Conservation (phyloP, 441 rosid genomes). For the Populus tomentosa region DNA sequence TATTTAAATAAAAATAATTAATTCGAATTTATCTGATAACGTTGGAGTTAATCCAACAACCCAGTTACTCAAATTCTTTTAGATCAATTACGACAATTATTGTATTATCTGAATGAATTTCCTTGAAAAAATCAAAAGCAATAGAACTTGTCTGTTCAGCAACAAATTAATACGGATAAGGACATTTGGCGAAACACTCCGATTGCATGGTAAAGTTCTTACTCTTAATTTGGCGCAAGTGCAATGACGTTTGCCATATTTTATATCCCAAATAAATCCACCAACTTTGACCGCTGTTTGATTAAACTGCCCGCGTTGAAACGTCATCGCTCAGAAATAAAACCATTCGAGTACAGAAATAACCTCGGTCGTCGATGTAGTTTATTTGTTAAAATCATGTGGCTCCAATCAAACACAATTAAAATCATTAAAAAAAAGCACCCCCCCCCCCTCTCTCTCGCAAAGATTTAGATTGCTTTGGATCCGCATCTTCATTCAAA, state of each 20-base stretch:
- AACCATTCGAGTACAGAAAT: not conserved
- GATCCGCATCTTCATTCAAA: not conserved
- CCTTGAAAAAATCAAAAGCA: too few species aligned
- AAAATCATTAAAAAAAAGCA: not conserved
- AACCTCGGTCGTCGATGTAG: not conserved
- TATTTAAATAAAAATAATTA: too few species aligned
- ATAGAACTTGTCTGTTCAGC: too few species aligned
- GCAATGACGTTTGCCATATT: not conserved
- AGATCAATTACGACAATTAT: too few species aligned
- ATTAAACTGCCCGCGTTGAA: not conserved
- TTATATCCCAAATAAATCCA: not conserved
- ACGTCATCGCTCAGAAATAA: slow-evolving; percentile 10
- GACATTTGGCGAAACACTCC: not conserved
- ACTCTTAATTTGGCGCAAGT: not conserved
- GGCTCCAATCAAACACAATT: too few species aligned
- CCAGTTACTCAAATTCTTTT: too few species aligned
- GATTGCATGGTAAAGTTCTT: not conserved
- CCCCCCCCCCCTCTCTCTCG: not conserved
- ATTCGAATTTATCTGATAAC: too few species aligned
- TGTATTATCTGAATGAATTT: not conserved
- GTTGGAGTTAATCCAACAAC: too few species aligned
- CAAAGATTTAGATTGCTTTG: not conserved
- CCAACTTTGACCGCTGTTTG: slow-evolving; percentile 6
- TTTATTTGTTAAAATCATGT: not conserved
- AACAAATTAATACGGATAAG: too few species aligned